Evolutionary conservation across 805 yeast species (phyloP), one percentile per base, ranked within the genome.

Genomic region (Metschnikowia koreensis): DNA sequence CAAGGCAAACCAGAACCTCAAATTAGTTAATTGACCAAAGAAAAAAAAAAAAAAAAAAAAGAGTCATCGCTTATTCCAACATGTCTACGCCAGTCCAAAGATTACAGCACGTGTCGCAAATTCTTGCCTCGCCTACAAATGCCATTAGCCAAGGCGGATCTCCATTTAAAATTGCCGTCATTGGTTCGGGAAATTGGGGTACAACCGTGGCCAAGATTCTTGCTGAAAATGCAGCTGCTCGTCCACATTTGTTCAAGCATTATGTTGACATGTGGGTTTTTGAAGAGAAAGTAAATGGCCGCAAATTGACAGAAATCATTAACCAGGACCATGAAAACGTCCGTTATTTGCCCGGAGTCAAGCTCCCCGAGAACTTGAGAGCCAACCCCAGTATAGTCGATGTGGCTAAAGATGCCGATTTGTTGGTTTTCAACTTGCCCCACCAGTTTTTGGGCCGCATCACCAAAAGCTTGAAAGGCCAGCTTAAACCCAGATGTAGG

Each of bases 161-260:
- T 29, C 76, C 76, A 17, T 73, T 74, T 61, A 70, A 63, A 56
- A 64, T 74, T 43, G 65, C 68, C 54, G 62, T 65, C 37, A 84
- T 94, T 58, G 99, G 99, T 40, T 91, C 97, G 31, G 99, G 98
- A 67, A 93, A 93, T 74, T 93, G 99, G 89, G 99, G 99, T 58
- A 90, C 97, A 38, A 93, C 98, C 16, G 91, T 94, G 50, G 97
- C 98, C 56, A 93, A 94, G 70, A 90, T 93, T 42, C 85, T 91
- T 28, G 91, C 97, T 38, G 98, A 94, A 71, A 92, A 91, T 69
- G 77, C 92, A 41, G 78, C 77, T 16, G 81, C 81, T 56, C 81
- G 89, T 70, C 85, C 92, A 38, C 78, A 82, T 38, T 73, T 89
- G 63, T 94, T 94, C 70, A 79, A 82, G 53, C 74, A 73, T 55